Evolutionary conservation across 2,329 filamentous ascomycete genomes (phyloP).

Genomic region (Talaromyces sp.): DNA sequence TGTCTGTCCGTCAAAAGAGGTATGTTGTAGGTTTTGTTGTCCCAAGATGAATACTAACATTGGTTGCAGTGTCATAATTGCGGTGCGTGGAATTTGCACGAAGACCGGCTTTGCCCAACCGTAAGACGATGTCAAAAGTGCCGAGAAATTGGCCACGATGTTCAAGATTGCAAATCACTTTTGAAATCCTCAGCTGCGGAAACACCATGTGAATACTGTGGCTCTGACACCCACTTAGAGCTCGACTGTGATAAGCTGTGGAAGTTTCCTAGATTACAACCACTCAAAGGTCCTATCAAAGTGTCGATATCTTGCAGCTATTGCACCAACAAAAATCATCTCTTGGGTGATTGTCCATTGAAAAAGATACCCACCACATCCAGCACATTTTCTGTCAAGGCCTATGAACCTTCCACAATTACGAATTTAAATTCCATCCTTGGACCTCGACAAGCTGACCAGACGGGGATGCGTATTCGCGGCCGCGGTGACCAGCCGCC

Average conservation of each 20-base stretch:
- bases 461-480: slow-evolving; percentile 27
- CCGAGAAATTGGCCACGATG: slow-evolving; percentile 56
- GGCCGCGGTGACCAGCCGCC: slow-evolving; percentile 30
- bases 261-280: slow-evolving; percentile 33
- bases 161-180: slow-evolving; percentile 51
- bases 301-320: slow-evolving; percentile 41
- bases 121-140: slow-evolving; percentile 50
- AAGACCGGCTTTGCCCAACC: slow-evolving; percentile 33
- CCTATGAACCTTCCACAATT: slow-evolving; percentile 30
- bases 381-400: slow-evolving; percentile 35
- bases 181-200: slow-evolving; percentile 50
- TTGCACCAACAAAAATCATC: slow-evolving; percentile 38
- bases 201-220: slow-evolving; percentile 58
- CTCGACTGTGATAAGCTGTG: slow-evolving; percentile 56
- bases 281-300: slow-evolving; percentile 23
- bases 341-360: slow-evolving; percentile 40
- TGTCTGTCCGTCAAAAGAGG: slow-evolving; percentile 39
- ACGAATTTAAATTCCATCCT: slow-evolving; percentile 32
- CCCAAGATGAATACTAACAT: slow-evolving; percentile 6
- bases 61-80: slow-evolving; percentile 37
- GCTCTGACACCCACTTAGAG: slow-evolving; percentile 53
- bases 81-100: slow-evolving; percentile 34
- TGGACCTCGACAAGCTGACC: slow-evolving; percentile 4
- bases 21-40: slow-evolving; percentile 15
- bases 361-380: slow-evolving; percentile 22